These are phyloP conservation scores for Ophiocordyceps camponoti-leonardi DNA, from an alignment of 2,329 filamentous ascomycete species.

Conservation along the genomic window DNA sequence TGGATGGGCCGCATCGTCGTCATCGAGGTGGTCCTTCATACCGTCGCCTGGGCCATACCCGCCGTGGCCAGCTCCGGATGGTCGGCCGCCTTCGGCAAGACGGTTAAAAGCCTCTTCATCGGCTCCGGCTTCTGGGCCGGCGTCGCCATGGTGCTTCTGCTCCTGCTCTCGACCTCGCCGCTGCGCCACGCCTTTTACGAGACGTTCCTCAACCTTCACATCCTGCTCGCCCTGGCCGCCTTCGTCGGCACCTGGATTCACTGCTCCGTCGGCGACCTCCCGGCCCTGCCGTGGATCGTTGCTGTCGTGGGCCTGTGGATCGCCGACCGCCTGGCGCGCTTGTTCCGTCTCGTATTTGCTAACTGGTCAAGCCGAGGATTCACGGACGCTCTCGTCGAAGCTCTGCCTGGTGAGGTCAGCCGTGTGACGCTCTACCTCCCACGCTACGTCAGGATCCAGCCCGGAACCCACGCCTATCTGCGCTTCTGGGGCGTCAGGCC, in stretches of 20 bases:
- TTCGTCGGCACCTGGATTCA: constrained; percentile 67
- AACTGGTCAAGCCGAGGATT: constrained; percentile 44
- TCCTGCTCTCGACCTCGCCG: constrained; percentile 57
- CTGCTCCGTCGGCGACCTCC: constrained; percentile 47
- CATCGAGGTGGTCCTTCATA: constrained; percentile 50
- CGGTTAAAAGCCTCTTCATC: constrained; percentile 46
- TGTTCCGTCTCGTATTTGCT: constrained; percentile 44
- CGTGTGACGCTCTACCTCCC: constrained; percentile 55
- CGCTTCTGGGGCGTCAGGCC: constrained; percentile 48
- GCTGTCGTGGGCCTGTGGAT: constrained; percentile 64
- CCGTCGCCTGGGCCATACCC: constrained; percentile 57
- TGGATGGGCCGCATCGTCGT: constrained; percentile 67
- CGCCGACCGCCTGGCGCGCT: constrained; percentile 47
- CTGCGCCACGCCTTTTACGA: constrained; percentile 93
- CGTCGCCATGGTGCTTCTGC: constrained; percentile 44
- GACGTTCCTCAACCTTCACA: constrained; percentile 80
- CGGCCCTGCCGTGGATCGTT: constrained; percentile 59
- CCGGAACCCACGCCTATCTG: constrained; percentile 60
- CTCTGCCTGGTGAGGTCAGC: constrained; percentile 51
- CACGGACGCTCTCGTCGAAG: constrained; percentile 49
- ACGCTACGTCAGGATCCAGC: constrained; percentile 45
- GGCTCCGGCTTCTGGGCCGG: constrained; percentile 44
- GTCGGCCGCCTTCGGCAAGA: constrained; percentile 33
- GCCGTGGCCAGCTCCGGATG: constrained; percentile 48
- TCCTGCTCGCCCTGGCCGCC: constrained; percentile 50